Evolutionary conservation across 306 rosid species (phyloP).

Genomic region (Cicer yamashitae): DNA sequence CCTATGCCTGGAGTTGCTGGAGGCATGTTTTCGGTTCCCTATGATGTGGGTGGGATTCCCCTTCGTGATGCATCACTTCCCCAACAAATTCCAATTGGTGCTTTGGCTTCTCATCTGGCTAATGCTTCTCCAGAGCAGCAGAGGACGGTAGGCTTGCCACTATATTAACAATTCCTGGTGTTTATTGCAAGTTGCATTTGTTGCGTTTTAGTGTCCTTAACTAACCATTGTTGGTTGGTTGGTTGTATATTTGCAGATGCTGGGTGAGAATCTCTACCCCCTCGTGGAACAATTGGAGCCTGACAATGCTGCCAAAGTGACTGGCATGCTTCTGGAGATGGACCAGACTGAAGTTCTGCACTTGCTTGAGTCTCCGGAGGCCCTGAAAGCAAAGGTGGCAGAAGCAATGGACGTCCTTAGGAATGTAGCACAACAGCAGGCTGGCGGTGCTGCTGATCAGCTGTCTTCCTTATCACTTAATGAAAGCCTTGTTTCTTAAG

Average conservation of each 20-base stretch:
- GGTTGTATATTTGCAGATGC: conserved; percentile 66
- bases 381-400: conserved; percentile 93
- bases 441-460: conserved; percentile 86
- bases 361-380: conserved; percentile 97
- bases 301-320: conserved; percentile 96
- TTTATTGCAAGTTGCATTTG: background rate
- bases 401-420: conserved; percentile 98
- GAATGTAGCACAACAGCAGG: conserved; percentile 89
- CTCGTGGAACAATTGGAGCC: conserved; percentile 97
- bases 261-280: conserved; percentile 97
- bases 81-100: conserved; percentile 88
- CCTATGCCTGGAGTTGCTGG: conserved; percentile 95
- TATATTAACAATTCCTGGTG: background rate
- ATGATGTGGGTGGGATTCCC: conserved; percentile 81
- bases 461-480: conserved; percentile 76
- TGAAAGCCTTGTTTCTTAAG: conserved; percentile 82
- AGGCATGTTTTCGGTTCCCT: conserved; percentile 96
- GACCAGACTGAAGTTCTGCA: conserved; percentile 98
- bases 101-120: conserved; percentile 94
- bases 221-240: conserved; percentile 36
- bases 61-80: conserved; percentile 77
- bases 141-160: conserved; percentile 69
- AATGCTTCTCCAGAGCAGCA: conserved; percentile 96
- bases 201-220: conserved; percentile 19
- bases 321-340: conserved; percentile 99